These are phyloP conservation scores for Colletotrichum scovillei DNA, from an alignment of 2,329 filamentous ascomycete species.

Conservation along the genomic window DNA sequence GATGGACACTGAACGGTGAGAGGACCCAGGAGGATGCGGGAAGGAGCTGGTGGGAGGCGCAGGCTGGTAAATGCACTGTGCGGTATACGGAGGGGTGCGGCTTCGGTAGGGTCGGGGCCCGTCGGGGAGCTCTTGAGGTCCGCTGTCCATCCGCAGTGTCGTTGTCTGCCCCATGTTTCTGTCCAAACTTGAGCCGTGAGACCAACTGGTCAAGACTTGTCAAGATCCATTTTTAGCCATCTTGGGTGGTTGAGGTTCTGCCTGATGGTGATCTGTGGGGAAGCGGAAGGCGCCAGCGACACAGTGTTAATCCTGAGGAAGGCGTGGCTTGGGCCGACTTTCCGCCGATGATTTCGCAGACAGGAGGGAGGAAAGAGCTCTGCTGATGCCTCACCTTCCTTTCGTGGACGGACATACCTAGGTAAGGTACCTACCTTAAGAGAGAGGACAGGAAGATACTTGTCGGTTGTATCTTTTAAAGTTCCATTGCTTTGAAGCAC, in stretches of 20 bases:
- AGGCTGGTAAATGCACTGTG: constrained; percentile 18
- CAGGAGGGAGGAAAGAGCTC: neutral
- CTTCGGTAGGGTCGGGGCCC: constrained; percentile 21
- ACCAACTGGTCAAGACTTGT: neutral
- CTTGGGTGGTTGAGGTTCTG: neutral
- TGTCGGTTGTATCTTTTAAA: neutral
- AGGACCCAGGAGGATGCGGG: neutral
- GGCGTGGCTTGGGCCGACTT: constrained; percentile 13
- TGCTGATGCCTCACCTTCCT: neutral
- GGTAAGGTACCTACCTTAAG: too few species aligned
- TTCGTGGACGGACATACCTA: neutral
- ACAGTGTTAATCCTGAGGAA: neutral
- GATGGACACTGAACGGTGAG: neutral
- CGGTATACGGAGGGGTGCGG: neutral
- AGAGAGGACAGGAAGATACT: neutral
- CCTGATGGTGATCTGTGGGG: neutral
- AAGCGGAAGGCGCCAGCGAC: neutral
- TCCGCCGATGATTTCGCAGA: neutral
- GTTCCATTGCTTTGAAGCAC: constrained; percentile 22
- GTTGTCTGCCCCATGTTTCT: neutral
- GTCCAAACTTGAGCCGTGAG: neutral
- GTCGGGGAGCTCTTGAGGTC: neutral
- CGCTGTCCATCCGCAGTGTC: neutral
- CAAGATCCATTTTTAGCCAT: neutral
- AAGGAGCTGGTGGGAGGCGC: neutral